A percentile compares a stretch with the other conserved stretches of the same genome.
phyloP scores from a whole-genome alignment of 257 asterid species.

The Plantago major region DNA sequence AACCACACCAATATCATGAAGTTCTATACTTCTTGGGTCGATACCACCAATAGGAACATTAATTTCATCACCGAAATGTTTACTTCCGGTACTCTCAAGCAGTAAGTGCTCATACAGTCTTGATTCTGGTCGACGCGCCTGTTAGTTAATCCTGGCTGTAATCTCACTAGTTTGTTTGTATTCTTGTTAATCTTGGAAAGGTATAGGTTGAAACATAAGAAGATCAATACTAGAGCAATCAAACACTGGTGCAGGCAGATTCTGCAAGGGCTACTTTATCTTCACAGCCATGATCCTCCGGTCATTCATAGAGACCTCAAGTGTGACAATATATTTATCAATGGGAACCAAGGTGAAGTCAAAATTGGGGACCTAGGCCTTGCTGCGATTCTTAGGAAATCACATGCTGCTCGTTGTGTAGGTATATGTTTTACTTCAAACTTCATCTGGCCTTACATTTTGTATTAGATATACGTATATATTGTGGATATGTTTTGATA shows the following conservation, averaged over 20 bases:
- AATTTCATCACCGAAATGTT: constrained; percentile 82
- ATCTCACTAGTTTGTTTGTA: neutral
- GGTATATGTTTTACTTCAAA: constrained; percentile 29
- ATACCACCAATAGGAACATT: constrained; percentile 61
- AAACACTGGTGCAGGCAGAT: constrained; percentile 74
- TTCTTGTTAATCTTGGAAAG: constrained; percentile 20
- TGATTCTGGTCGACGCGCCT: neutral
- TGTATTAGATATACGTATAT: neutral
- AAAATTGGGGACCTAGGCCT: constrained; percentile 76
- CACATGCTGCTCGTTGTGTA: constrained; percentile 61
- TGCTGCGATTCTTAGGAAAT: constrained; percentile 64
- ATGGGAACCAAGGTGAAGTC: constrained; percentile 72
- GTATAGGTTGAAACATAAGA: constrained; percentile 59
- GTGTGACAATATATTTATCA: constrained; percentile 66
- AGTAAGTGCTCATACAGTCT: constrained; percentile 36
- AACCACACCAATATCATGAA: constrained; percentile 68
- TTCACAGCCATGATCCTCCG: constrained; percentile 63
- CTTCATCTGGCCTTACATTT: neutral
- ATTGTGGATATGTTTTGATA: neutral
- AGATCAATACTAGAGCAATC: constrained; percentile 59
- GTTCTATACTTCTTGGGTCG: constrained; percentile 72
- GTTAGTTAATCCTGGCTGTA: neutral
- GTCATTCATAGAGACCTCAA: constrained; percentile 77
- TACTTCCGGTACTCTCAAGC: constrained; percentile 80
- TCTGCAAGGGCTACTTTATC: constrained; percentile 58